These are phyloP conservation scores for Fusarium sp. DNA, from an alignment of 2,329 filamentous ascomycete species.

Conservation along the genomic window DNA sequence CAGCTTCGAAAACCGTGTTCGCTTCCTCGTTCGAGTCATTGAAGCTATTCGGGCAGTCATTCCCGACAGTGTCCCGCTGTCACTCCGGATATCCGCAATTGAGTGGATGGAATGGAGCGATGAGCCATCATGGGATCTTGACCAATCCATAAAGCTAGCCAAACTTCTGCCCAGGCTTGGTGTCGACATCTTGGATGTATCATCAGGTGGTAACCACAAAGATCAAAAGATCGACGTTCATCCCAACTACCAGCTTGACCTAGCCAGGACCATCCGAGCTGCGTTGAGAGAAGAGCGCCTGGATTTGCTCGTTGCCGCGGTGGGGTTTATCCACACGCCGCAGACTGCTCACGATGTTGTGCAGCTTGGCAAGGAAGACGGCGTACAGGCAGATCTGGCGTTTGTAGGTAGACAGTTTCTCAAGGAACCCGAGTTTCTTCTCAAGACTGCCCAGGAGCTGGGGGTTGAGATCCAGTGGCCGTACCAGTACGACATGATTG, in stretches of 20 bases:
- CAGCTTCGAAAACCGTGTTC: constrained; percentile 70
- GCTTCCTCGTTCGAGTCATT: constrained; percentile 56
- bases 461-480: background rate
- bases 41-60: background rate
- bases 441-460: background rate
- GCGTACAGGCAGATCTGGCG: background rate
- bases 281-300: background rate
- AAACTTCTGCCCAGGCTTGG: constrained; percentile 75
- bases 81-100: background rate
- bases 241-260: constrained; percentile 76
- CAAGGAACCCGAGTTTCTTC: background rate
- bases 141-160: constrained; percentile 57
- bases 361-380: background rate
- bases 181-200: constrained; percentile 85
- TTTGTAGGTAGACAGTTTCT: constrained; percentile 25
- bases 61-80: background rate
- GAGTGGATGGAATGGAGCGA: constrained; percentile 53
- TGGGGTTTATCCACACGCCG: background rate
- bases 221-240: constrained; percentile 69
- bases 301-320: background rate
- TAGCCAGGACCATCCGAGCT: constrained; percentile 71
- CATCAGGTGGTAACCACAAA: constrained; percentile 76
- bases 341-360: background rate
- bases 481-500: background rate
- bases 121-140: constrained; percentile 71